These are phyloP conservation scores for Alternaria hordeiaustralica DNA, from an alignment of 2,329 filamentous ascomycete genomes.

Conservation along the genomic window DNA sequence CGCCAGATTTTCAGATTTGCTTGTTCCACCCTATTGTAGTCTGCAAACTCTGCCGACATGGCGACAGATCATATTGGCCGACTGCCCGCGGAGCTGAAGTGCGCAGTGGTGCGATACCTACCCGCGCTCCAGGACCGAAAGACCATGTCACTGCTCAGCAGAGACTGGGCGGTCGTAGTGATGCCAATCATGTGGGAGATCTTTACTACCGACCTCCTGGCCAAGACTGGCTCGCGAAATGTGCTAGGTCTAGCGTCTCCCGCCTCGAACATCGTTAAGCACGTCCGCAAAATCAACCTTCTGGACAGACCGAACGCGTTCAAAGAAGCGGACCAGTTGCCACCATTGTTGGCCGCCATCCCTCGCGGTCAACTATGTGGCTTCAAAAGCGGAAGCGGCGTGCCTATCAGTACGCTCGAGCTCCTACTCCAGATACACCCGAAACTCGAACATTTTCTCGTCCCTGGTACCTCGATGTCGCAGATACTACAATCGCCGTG, in stretches of 20 bases:
- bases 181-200: background rate
- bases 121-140: background rate
- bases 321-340: background rate
- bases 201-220: accelerated
- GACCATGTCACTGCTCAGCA: accelerated
- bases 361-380: background rate
- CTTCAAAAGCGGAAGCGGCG: background rate
- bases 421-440: background rate
- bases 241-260: background rate
- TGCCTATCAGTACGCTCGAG: background rate
- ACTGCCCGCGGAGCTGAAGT: background rate
- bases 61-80: background rate
- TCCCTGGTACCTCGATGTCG: background rate
- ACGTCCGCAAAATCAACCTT: background rate
- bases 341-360: background rate
- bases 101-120: background rate
- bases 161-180: background rate
- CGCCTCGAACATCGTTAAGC: background rate
- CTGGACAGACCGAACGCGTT: background rate
- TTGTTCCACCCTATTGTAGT: accelerated
- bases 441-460: background rate
- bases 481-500: background rate
- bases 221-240: background rate
- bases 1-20: accelerated
- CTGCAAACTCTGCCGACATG: background rate